These are phyloP conservation scores for Melanomma pulvis-pyrius DNA, from an alignment of 495 filamentous ascomycete species.

Conservation along the genomic window DNA sequence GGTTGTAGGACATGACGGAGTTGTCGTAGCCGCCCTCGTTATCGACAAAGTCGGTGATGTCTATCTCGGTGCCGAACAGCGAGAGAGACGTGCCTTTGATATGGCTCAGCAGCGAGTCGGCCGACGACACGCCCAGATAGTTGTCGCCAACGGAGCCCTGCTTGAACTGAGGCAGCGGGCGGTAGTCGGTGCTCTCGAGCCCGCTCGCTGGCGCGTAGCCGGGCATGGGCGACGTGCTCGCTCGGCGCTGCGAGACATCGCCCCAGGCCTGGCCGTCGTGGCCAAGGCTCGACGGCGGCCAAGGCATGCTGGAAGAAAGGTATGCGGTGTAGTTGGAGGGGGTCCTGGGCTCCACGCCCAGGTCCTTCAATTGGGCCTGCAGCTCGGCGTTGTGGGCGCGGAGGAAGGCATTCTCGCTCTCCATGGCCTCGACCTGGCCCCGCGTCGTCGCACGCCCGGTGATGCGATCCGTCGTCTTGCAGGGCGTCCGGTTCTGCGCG, in stretches of 20 bases:
- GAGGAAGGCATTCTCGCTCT: conserved; percentile 53
- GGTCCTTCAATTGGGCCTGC: conserved; percentile 44
- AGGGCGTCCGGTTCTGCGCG: conserved; percentile 68
- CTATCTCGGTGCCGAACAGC: conserved; percentile 75
- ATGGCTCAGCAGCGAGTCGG: conserved; percentile 67
- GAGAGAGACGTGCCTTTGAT: conserved; percentile 74
- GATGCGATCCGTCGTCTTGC: conserved; percentile 82
- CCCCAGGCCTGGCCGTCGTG: conserved; percentile 23
- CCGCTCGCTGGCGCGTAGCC: conserved; percentile 16
- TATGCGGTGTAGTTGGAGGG: conserved; percentile 18
- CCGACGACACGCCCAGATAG: conserved; percentile 71
- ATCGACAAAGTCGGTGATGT: conserved; percentile 70
- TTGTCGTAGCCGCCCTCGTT: conserved; percentile 64
- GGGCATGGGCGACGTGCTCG: conserved; percentile 26
- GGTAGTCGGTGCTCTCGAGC: conserved; percentile 13
- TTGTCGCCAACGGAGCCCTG: conserved; percentile 63
- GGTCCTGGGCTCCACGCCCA: conserved; percentile 40
- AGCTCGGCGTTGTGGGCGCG: conserved; percentile 41
- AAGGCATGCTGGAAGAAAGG: background rate
- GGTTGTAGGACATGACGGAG: conserved; percentile 66
- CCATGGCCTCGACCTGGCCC: conserved; percentile 62
- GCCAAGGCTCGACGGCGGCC: conserved; percentile 8
- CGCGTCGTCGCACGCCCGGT: conserved; percentile 79
- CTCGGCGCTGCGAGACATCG: conserved; percentile 3
- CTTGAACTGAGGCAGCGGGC: conserved; percentile 53